phyloP scores from a whole-genome alignment of 1,139 yeast genomes.

The Hansenula anomala region DNA sequence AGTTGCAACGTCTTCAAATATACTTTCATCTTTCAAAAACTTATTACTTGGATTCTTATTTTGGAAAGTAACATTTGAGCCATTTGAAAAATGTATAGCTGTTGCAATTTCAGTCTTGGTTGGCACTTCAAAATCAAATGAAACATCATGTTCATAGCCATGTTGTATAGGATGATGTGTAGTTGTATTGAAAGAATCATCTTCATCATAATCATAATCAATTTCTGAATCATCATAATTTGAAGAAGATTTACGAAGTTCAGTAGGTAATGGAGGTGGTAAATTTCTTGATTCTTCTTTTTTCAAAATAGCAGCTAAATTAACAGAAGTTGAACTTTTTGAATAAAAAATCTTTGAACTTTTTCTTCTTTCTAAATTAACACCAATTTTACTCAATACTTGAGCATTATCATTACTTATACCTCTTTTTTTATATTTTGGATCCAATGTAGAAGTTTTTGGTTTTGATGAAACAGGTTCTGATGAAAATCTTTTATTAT shows the following conservation, averaged over 20 bases:
- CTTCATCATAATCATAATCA: no score
- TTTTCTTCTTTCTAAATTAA: constrained; percentile 26
- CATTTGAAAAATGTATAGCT: constrained; percentile 26
- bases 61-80: constrained; percentile 20
- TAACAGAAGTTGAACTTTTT: constrained; percentile 27
- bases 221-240: no score
- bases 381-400: constrained; percentile 39
- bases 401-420: constrained; percentile 31
- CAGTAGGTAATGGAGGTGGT: constrained; percentile 1
- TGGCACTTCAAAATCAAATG: constrained; percentile 23
- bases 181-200: constrained; percentile 4
- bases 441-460: constrained; percentile 19
- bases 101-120: constrained; percentile 36
- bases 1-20: constrained; percentile 16
- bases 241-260: no score
- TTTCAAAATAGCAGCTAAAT: constrained; percentile 37
- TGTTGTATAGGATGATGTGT: no score
- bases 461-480: constrained; percentile 7
- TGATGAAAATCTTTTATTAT: constrained; percentile 13
- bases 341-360: constrained; percentile 20
- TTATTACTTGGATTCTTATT: constrained; percentile 6
- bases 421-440: constrained; percentile 16
- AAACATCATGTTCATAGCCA: constrained; percentile 12
- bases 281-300: background rate
- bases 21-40: constrained; percentile 14